Percentiles rank a stretch among this genome's conserved stretches.
Conservation (phyloP, 2,329 filamentous ascomycete species). For the Penicillium sp. region DNA sequence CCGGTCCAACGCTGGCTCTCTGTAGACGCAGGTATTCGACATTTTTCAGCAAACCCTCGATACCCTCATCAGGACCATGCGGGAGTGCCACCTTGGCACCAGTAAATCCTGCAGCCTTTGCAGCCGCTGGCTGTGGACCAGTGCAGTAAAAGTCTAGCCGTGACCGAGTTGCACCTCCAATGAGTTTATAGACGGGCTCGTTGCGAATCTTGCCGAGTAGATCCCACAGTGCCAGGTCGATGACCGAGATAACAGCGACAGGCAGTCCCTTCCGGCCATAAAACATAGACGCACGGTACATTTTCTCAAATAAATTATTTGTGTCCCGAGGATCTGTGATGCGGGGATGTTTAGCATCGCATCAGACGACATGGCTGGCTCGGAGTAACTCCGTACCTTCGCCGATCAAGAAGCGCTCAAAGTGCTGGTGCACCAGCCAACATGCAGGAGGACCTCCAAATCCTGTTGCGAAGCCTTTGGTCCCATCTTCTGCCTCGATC, state of each 20-base stretch:
- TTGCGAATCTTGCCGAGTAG: constrained; percentile 82
- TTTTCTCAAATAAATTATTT: constrained; percentile 88
- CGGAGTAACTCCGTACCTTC: constrained; percentile 49
- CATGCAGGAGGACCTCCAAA: constrained; percentile 91
- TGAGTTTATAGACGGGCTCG: constrained; percentile 90
- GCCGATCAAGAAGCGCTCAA: constrained; percentile 83
- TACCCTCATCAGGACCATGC: constrained; percentile 82
- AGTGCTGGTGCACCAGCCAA: constrained; percentile 90
- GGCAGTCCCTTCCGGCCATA: constrained; percentile 90
- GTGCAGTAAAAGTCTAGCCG: constrained; percentile 91
- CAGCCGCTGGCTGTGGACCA: constrained; percentile 72
- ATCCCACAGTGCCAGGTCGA: constrained; percentile 90
- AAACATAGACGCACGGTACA: constrained; percentile 95
- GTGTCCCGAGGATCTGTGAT: constrained; percentile 75
- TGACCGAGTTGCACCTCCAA: constrained; percentile 81
- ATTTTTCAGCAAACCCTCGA: constrained; percentile 76
- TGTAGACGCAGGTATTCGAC: constrained; percentile 82
- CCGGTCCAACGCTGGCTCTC: constrained; percentile 74
- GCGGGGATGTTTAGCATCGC: not conserved
- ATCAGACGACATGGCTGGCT: not conserved
- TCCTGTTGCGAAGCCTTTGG: constrained; percentile 88
- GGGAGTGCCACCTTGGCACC: constrained; percentile 86
- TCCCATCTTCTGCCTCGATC: constrained; percentile 81
- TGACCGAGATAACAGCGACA: constrained; percentile 85
- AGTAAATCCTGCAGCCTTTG: constrained; percentile 81